A percentile compares a stretch with the other conserved stretches of the same genome.
Evolutionary conservation across 2,329 filamentous ascomycete species (phyloP).

Genomic region (Diaporthe aspalathi): DNA sequence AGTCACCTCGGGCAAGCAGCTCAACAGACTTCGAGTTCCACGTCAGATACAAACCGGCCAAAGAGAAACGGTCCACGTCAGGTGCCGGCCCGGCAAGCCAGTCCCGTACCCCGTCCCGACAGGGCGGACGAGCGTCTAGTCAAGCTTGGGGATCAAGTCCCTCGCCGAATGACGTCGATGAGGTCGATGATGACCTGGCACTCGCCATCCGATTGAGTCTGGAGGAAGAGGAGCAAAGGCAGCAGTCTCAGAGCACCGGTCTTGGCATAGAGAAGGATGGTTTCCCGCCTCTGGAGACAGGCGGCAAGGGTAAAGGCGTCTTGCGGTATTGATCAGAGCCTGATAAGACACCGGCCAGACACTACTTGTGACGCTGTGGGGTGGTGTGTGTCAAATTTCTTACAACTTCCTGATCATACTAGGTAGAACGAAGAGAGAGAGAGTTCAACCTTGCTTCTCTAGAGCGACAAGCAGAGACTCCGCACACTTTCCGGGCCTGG

Average conservation of each 20-base stretch:
- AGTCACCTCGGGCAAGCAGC: conserved; percentile 58
- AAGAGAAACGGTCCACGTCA: conserved; percentile 51
- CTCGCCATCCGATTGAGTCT: conserved; percentile 71
- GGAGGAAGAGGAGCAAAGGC: conserved; percentile 61
- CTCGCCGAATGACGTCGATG: conserved; percentile 40
- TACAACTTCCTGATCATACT: neutral
- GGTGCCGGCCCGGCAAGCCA: conserved; percentile 50
- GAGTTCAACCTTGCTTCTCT: neutral
- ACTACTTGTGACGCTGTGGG: neutral
- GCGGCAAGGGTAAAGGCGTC: conserved; percentile 57
- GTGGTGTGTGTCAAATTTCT: neutral
- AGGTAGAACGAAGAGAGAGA: conserved; percentile 16
- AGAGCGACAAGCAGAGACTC: neutral
- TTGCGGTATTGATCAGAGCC: conserved; percentile 28
- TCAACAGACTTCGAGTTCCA: conserved; percentile 63
- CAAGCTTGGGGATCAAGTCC: conserved; percentile 36
- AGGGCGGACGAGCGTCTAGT: conserved; percentile 38
- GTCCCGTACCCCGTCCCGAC: conserved; percentile 48
- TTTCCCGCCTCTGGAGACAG: conserved; percentile 48
- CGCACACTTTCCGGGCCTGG: neutral
- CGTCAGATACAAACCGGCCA: conserved; percentile 60
- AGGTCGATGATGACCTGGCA: conserved; percentile 67
- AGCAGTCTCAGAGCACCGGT: conserved; percentile 41
- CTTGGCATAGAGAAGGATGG: conserved; percentile 44
- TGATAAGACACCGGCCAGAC: neutral